A percentile compares a stretch with the other conserved stretches of the same genome.
Evolutionary conservation across 1,284 basidiomycete genomes (phyloP).

Genomic region (Ceratobasidium sp.): DNA sequence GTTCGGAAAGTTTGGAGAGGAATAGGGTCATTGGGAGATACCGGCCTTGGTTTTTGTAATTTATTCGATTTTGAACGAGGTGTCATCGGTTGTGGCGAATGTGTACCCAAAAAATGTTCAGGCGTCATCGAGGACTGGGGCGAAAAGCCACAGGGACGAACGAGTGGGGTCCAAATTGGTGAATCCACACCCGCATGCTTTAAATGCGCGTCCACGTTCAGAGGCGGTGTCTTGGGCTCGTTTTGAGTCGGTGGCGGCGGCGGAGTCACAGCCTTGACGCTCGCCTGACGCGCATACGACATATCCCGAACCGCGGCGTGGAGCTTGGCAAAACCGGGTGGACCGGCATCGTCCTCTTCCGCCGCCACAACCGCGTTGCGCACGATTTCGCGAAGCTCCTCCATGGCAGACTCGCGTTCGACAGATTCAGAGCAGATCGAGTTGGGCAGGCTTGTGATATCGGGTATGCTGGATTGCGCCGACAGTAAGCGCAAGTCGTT

Average conservation of each 20-base stretch:
- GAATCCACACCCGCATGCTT: slow-evolving; percentile 15
- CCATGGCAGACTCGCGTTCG: slow-evolving; percentile 29
- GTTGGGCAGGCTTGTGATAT: slow-evolving; percentile 22
- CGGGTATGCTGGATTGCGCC: slow-evolving; percentile 18
- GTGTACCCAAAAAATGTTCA: background rate
- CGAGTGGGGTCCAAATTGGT: slow-evolving; percentile 8
- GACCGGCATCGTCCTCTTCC: slow-evolving; percentile 22
- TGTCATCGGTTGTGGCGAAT: slow-evolving; percentile 1
- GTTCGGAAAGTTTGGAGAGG: slow-evolving; percentile 30
- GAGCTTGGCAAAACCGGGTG: slow-evolving; percentile 22
- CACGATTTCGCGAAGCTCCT: slow-evolving; percentile 29
- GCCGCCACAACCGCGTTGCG: slow-evolving; percentile 12
- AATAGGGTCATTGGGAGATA: slow-evolving; percentile 27
- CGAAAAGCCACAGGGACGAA: background rate
- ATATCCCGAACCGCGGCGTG: slow-evolving; percentile 31
- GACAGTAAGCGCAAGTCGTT: slow-evolving; percentile 9
- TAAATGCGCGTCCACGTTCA: background rate
- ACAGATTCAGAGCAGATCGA: slow-evolving; percentile 31
- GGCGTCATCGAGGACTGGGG: background rate
- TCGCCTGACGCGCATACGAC: slow-evolving; percentile 13
- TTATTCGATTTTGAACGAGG: slow-evolving; percentile 28
- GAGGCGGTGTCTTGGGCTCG: slow-evolving; percentile 1
- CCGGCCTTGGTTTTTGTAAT: slow-evolving; percentile 27
- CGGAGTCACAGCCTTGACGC: background rate
- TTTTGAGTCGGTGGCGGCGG: background rate